Base-by-base conservation (phyloP, 495 filamentous ascomycete species). In the Aspergillus kassunensis region DNA sequence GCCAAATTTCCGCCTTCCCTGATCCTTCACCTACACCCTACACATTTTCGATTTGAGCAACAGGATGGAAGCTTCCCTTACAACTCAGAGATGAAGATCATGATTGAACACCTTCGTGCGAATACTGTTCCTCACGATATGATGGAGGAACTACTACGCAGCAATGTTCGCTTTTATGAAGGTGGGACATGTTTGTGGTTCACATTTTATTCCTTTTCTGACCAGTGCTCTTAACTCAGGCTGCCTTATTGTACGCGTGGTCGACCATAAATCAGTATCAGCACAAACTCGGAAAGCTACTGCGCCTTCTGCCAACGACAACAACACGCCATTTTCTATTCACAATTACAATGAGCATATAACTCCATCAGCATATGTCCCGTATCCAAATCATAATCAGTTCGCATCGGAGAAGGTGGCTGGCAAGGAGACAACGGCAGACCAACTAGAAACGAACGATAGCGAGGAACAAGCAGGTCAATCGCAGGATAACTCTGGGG, bases 41-140 rank as follows among this genome's bases (percentile, higher is more conserved):
- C 77, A 4, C 82, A 96, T 69, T 97, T 95, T 64, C 86, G 89
- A 42, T 95, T 99, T 67, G 93, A 97, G 56, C 83, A 90, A 53
- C 91, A 96, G 70, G 90, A 97, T 67, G 90, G 91, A 54, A 88
- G 85, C 63, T 96, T 96, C 57, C 74, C 80, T 1, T 97, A 97
- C 65, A 87, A 86, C 55, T 96, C 91, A 6, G 88, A 92, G 40
- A 96, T 97, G 90, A 83, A 79, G 58, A 68, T 88, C 49, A 80
- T 96, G 31, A 73, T 97, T 20, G 83, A 92, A 57, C 89, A 95
- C 67, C 60, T 97, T 24, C 78, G 72, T 54, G 68, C 69, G 6
- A 72, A 80, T 50, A 88, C 84, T 10, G 75, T 90, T 49, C 86
- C 86, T 21, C 85, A 89, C 62, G 84, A 89, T 64, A 80, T 89